Evolutionary conservation across 306 rosid species (phyloP).

Genomic region (Rosa chinensis): DNA sequence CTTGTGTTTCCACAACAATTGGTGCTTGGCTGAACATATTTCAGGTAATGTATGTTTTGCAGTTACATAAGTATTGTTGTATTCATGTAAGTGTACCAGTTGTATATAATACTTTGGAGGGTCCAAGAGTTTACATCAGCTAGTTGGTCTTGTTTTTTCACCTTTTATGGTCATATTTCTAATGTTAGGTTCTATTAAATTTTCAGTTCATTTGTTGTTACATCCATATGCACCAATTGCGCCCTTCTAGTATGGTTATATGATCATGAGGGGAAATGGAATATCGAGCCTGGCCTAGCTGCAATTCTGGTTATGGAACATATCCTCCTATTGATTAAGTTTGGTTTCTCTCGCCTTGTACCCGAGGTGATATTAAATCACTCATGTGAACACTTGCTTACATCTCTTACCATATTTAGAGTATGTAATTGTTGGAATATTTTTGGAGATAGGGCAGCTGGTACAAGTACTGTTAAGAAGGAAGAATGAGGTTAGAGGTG

Average conservation of each 20-base stretch:
- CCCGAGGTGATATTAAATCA: conserved; percentile 53
- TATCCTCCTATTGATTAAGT: conserved; percentile 73
- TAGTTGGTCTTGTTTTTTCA: background rate
- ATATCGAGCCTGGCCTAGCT: conserved; percentile 91
- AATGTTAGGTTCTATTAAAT: conserved; percentile 20
- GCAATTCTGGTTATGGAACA: conserved; percentile 92
- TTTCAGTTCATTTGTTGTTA: conserved; percentile 70
- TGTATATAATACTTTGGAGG: background rate
- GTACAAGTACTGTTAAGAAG: conserved; percentile 25
- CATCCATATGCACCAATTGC: conserved; percentile 93
- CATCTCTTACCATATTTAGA: background rate
- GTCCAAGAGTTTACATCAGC: background rate
- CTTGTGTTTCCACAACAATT: conserved; percentile 75
- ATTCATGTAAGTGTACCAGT: background rate
- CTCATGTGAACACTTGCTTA: background rate
- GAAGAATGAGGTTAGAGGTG: conserved; percentile 11
- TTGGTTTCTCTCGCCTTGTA: conserved; percentile 83
- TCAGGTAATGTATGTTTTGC: conserved; percentile 54
- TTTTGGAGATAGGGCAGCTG: conserved; percentile 45
- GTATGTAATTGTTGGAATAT: conserved; percentile 30
- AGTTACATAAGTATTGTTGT: background rate
- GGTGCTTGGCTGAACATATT: conserved; percentile 99
- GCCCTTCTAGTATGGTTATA: conserved; percentile 89
- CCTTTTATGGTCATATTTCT: conserved; percentile 8
- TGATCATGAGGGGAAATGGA: conserved; percentile 93